Evolutionary conservation across 2,329 filamentous ascomycete species (phyloP).

Genomic region (Alternaria hordeiaustralica): DNA sequence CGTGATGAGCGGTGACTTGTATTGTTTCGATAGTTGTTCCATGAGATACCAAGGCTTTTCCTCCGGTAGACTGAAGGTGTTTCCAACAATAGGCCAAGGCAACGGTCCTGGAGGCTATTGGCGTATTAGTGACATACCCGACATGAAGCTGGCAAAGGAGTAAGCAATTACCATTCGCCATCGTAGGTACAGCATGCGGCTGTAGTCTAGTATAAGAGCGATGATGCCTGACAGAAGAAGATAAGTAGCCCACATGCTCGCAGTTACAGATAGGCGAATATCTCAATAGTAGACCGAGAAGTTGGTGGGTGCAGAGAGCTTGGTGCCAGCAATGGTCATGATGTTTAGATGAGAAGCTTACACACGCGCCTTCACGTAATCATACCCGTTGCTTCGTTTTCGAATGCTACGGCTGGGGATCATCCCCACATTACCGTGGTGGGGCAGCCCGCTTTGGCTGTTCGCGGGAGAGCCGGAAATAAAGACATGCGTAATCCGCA

Average conservation of each 20-base stretch:
- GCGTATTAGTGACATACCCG: not conserved
- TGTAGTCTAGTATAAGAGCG: conserved; percentile 51
- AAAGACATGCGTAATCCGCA: not conserved
- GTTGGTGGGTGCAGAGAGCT: fast-evolving
- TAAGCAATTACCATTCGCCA: conserved; percentile 52
- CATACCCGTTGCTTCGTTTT: not conserved
- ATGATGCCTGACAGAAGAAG: conserved; percentile 10
- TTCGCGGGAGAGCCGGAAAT: not conserved
- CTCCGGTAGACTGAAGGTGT: conserved; percentile 61
- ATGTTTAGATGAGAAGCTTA: not conserved
- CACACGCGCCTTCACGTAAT: too few relatives aligned
- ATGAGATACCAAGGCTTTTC: conserved; percentile 65
- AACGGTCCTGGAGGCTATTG: conserved; percentile 61
- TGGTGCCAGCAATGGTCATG: not conserved
- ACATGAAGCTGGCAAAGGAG: not conserved
- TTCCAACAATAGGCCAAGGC: conserved; percentile 62
- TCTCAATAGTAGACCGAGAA: fast-evolving
- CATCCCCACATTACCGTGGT: not conserved
- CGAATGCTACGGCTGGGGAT: not conserved
- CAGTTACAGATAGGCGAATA: not conserved
- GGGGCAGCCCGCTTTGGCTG: not conserved
- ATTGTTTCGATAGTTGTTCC: conserved; percentile 58
- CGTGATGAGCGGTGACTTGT: conserved; percentile 60
- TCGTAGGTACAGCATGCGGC: conserved; percentile 57
- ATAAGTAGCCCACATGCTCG: not conserved